Base-by-base conservation (phyloP, 2,329 filamentous ascomycete genomes). In the Penicillium sp. region DNA sequence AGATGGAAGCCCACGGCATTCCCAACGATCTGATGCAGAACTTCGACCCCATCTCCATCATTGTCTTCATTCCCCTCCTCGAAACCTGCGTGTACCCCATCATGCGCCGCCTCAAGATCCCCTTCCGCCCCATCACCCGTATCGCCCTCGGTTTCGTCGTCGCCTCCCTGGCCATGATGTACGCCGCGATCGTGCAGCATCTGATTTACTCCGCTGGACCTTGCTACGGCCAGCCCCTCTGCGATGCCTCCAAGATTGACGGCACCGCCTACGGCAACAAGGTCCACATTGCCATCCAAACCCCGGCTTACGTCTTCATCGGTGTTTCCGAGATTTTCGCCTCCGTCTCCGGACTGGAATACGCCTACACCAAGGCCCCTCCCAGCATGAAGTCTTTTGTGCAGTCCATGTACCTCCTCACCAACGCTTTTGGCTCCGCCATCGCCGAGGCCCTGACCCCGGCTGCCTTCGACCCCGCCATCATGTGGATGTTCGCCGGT, bases 1-100 rank as follows among this genome's bases (percentile, higher is more conserved):
- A 78, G 57, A 84, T 85, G 88, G 65, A 81, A 49, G 82, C 87
- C 2, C 79, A 88, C 67, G 88, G 88, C 31, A 81, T 90, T 3
- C 90, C 89, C 65, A 92, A 92, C 77, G 89, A 92, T 68, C 76
- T 92, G 54, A 83, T 92, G 65, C 83, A 86, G 70, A 91, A 91
- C 74, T 78, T 92, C 39, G 87, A 92, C 71, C 88, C 89, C 5
- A 84, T 92, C 60, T 83, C 87, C 24, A 84, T 92, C 58, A 83
- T 92, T 63, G 85, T 92, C 67, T 83, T 92, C 72, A 88, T 91
- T 46, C 88, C 88, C 2, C 75, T 92, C 58, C 82, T 86, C 59
- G 89, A 92, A 67, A 79, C 78, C 27, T n/a, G 86, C 36, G 63
- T 92, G 54, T 92, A 91, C 73, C 90, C 89, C 0, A 68, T 79